Evolutionary conservation across 2,329 filamentous ascomycete species (phyloP), one percentile per base, ranked within the genome.

Genomic region (Escovopsis sp.): DNA sequence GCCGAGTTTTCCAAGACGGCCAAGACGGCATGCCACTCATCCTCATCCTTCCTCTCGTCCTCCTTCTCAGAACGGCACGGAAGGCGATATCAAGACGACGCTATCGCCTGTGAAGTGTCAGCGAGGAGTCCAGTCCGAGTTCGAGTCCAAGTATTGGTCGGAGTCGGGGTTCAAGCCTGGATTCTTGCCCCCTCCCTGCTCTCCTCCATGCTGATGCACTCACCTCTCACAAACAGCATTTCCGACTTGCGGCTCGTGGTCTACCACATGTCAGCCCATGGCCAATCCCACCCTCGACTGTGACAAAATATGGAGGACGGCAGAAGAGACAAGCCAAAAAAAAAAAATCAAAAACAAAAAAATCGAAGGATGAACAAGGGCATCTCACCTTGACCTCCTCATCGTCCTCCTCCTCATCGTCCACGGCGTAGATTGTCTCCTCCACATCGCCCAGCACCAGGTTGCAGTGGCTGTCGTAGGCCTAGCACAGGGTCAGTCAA

Each of bases 391-490:
- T 82, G 49, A 85, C 66, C 19, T 74, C 73, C 39, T 81, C 77
- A 16, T 85, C 80, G 13, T 92, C 85, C 12, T 92, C 39, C 14
- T 41, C 84, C n/a, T 86, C 81, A 40, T 94, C 87, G 40, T 94
- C 87, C 4, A 93, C 78, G 25, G 88, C 69, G 55, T 94, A 98
- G 46, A 98, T 86, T 6, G 88, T 96, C 66, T 98, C 90, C 54
- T 94, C 86, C 4, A 96, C 90, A 45, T 98, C 90, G 36, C 90
- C 88, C 5, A 98, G 70, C 5, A 98, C 85, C 31, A 98, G 62
- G 53, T 98, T 98, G 70, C 92, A 98, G 59, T 98, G 90, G 52
- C 85, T 94, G 55, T 98, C 90, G 56, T 98, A 98, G 37, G 90
- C 90, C 90, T 98, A 39, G 19, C 28, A 14, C n/a, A 7, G 25